Percentiles rank a stretch among this genome's conserved stretches.
These are phyloP conservation scores for Lactarius trivialis DNA, from an alignment of 768 basidiomycete genomes.

Conservation along the genomic window DNA sequence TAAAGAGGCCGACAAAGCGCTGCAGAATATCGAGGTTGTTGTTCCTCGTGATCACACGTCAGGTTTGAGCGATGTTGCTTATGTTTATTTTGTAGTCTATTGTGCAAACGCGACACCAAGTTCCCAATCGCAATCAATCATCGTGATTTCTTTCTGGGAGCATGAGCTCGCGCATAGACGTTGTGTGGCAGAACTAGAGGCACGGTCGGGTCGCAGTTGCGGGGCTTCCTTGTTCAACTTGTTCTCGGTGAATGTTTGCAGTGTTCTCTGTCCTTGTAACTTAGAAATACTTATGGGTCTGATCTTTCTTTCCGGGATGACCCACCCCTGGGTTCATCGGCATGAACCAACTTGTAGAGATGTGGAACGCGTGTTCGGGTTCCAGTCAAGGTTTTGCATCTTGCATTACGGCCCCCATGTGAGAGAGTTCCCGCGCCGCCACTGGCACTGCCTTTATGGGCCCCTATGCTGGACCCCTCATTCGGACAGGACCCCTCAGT, in stretches of 20 bases:
- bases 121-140: neutral
- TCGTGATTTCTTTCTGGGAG: neutral
- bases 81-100: neutral
- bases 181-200: neutral
- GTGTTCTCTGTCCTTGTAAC: neutral
- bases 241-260: neutral
- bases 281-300: neutral
- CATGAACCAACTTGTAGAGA: too few relatives aligned
- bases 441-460: neutral
- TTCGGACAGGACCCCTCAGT: too few relatives aligned
- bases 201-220: neutral
- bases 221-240: neutral
- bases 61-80: neutral
- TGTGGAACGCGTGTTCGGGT: too few relatives aligned
- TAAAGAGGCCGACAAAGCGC: neutral
- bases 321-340: neutral
- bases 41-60: neutral
- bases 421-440: neutral
- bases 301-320: neutral
- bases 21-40: neutral
- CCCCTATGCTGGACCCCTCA: too few relatives aligned
- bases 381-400: neutral
- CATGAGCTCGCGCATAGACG: neutral
- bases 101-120: neutral
- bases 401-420: neutral